These are phyloP conservation scores for Blastocystis sp. DNA, from an alignment of 352 stramenopile species.

Conservation along the genomic window DNA sequence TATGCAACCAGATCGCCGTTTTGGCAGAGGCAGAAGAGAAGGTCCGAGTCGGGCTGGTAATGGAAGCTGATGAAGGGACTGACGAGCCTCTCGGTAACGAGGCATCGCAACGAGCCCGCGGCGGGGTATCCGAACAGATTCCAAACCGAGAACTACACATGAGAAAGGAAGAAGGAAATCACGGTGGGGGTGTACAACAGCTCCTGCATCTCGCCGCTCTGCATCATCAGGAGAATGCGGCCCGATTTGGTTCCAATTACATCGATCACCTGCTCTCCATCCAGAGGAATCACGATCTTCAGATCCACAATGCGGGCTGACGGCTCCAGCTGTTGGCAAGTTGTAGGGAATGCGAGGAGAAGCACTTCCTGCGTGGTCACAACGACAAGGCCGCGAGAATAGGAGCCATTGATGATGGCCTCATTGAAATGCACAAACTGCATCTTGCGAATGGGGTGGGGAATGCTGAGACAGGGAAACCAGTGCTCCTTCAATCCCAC, in stretches of 20 bases:
- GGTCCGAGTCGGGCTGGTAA: background rate
- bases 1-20: background rate
- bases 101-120: background rate
- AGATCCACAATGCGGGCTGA: background rate
- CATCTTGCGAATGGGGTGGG: background rate
- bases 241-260: constrained; percentile 7
- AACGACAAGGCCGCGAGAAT: constrained; percentile 11
- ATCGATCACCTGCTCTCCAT: constrained; percentile 18
- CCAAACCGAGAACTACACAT: background rate
- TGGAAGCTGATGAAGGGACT: background rate
- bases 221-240: constrained; percentile 1
- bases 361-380: constrained; percentile 14
- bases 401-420: constrained; percentile 2
- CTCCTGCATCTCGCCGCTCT: constrained; percentile 22
- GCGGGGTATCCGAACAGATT: background rate
- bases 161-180: background rate
- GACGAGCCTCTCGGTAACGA: background rate
- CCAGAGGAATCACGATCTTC: background rate
- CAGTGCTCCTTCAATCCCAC: constrained; percentile 11
- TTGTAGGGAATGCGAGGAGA: background rate
- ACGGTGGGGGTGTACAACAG: constrained; percentile 2
- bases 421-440: background rate
- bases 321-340: too few species aligned
- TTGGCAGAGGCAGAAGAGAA: background rate
- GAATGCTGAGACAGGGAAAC: constrained; percentile 13